Conservation (phyloP, 2,329 filamentous ascomycete species). For the Xylaria arbuscula region DNA sequence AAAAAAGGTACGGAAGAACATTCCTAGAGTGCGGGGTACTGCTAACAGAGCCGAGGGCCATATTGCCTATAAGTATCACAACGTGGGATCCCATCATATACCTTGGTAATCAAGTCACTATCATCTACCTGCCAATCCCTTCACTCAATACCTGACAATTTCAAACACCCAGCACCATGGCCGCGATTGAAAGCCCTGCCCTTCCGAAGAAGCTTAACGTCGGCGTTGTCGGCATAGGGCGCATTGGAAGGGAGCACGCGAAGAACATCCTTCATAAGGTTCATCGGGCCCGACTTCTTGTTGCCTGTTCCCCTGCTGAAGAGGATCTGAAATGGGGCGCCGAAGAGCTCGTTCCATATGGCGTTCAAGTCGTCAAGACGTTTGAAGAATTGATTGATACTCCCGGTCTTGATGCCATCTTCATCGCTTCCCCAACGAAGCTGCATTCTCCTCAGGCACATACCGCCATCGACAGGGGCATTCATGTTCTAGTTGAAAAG, state of each 20-base stretch:
- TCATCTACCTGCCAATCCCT: no score
- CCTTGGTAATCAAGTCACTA: no score
- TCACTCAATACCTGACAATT: no score
- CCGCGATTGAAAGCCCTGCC: conserved; percentile 7
- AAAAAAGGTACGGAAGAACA: no score
- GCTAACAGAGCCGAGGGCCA: no score
- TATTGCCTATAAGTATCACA: no score
- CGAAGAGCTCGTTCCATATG: conserved; percentile 6
- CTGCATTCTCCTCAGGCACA: conserved; percentile 11
- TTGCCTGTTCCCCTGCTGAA: conserved; percentile 15
- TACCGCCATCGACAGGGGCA: conserved; percentile 9
- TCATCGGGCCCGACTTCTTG: conserved; percentile 9
- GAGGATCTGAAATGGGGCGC: conserved; percentile 10
- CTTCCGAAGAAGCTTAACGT: conserved; percentile 16
- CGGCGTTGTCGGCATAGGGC: conserved; percentile 17
- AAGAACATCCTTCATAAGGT: conserved; percentile 14
- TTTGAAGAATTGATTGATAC: conserved; percentile 17
- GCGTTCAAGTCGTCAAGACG: conserved; percentile 7
- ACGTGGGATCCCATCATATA: no score
- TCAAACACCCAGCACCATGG: background rate
- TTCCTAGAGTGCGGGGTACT: no score
- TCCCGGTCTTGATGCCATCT: conserved; percentile 15
- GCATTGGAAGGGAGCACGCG: conserved; percentile 16
- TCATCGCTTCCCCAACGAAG: conserved; percentile 17
- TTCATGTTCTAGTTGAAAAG: conserved; percentile 15